These are phyloP conservation scores for Gigaspora rosea DNA, from an alignment of 192 early-diverging fungal species.

Conservation along the genomic window DNA sequence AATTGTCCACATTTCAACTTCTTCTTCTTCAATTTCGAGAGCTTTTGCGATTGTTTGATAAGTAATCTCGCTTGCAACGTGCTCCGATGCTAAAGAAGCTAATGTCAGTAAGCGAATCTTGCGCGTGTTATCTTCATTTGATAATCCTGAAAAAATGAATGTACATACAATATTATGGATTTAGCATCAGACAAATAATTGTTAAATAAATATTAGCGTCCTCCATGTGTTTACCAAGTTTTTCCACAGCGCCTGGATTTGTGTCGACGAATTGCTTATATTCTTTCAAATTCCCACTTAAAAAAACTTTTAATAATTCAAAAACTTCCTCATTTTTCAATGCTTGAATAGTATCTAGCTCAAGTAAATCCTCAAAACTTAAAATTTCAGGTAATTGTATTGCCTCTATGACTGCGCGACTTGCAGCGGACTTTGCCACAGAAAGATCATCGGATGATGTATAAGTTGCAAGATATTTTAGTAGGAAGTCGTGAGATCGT, in stretches of 20 bases:
- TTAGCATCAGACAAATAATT: background rate
- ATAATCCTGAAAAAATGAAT: constrained; percentile 36
- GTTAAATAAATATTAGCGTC: background rate
- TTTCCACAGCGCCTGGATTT: constrained; percentile 54
- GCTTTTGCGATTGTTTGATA: constrained; percentile 75
- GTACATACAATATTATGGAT: background rate
- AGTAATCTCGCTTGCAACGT: constrained; percentile 67
- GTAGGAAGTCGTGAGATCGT: constrained; percentile 60
- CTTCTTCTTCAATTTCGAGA: constrained; percentile 71
- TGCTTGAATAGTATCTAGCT: constrained; percentile 62
- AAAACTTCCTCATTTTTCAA: constrained; percentile 55
- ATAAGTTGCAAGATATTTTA: constrained; percentile 68
- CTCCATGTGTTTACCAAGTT: constrained; percentile 43
- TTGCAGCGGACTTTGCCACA: constrained; percentile 53
- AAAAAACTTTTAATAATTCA: constrained; percentile 70
- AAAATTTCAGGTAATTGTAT: constrained; percentile 69
- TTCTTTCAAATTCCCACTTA: constrained; percentile 63
- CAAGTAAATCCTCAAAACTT: constrained; percentile 75
- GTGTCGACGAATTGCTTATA: constrained; percentile 62
- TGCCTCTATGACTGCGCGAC: constrained; percentile 66
- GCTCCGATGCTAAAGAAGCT: constrained; percentile 71
- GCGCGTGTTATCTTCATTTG: constrained; percentile 55
- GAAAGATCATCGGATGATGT: constrained; percentile 47
- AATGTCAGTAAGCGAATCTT: constrained; percentile 91
- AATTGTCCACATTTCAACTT: constrained; percentile 96